These are phyloP conservation scores for Citrus cavaleriei DNA, from an alignment of 345 rosid species.

Conservation along the genomic window DNA sequence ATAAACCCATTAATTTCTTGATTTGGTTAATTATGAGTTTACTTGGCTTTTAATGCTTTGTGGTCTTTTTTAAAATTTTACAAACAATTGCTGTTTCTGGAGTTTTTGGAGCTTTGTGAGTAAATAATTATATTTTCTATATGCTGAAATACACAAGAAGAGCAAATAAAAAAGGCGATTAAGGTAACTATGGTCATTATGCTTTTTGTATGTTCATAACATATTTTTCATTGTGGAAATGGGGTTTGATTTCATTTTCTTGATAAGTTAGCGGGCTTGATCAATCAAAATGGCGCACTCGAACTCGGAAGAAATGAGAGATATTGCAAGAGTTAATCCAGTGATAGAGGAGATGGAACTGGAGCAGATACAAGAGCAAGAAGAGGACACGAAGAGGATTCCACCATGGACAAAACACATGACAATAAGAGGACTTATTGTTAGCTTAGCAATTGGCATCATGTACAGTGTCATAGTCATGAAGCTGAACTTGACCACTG, in stretches of 20 bases:
- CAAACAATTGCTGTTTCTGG: background rate
- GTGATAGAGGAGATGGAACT: background rate
- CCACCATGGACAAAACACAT: constrained; percentile 86
- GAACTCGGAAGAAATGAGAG: constrained; percentile 25
- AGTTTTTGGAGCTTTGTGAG: background rate
- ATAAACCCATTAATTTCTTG: background rate
- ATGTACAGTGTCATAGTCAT: constrained; percentile 82
- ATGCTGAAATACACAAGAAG: background rate
- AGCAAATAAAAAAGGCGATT: background rate
- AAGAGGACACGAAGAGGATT: constrained; percentile 36
- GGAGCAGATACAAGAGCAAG: constrained; percentile 26
- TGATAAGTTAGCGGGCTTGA: background rate
- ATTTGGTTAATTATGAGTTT: background rate
- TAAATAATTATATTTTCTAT: background rate
- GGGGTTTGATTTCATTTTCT: background rate
- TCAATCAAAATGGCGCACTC: constrained; percentile 1
- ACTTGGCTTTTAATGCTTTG: background rate
- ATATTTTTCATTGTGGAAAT: background rate
- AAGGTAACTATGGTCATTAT: too few species aligned
- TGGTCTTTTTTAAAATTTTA: background rate
- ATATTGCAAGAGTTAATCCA: constrained; percentile 21
- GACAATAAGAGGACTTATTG: constrained; percentile 67
- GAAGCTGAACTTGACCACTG: constrained; percentile 91
- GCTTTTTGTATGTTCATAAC: too few species aligned
- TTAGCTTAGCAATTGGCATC: constrained; percentile 65